These are phyloP conservation scores for Cytospora chrysosperma DNA, from an alignment of 2,329 filamentous ascomycete species.

Conservation along the genomic window DNA sequence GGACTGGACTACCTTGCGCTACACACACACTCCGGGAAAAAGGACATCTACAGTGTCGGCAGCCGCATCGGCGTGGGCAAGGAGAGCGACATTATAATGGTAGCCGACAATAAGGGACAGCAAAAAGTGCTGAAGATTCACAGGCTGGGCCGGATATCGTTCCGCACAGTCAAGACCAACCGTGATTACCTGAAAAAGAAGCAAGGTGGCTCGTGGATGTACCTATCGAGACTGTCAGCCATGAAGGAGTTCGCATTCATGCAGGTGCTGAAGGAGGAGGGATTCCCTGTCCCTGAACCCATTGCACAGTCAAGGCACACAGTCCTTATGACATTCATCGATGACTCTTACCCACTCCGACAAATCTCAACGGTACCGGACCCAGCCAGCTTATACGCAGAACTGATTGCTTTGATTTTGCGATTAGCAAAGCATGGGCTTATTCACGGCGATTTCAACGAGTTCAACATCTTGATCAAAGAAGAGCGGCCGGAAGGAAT, in stretches of 20 bases:
- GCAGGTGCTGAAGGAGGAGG: slow-evolving; percentile 78
- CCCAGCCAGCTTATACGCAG: slow-evolving; percentile 83
- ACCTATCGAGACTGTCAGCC: slow-evolving; percentile 88
- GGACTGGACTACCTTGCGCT: slow-evolving; percentile 97
- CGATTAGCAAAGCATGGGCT: slow-evolving; percentile 80
- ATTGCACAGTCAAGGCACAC: slow-evolving; percentile 90
- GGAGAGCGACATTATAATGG: slow-evolving; percentile 95
- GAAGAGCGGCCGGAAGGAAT: slow-evolving; percentile 53
- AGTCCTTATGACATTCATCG: slow-evolving; percentile 91
- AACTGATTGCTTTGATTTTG: slow-evolving; percentile 84
- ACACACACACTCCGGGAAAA: slow-evolving; percentile 79
- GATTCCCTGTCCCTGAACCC: slow-evolving; percentile 86
- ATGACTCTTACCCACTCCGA: slow-evolving; percentile 88
- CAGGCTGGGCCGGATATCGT: slow-evolving; percentile 90
- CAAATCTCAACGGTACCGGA: slow-evolving; percentile 84
- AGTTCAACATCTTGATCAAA: slow-evolving; percentile 96
- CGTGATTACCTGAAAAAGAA: slow-evolving; percentile 84
- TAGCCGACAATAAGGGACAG: slow-evolving; percentile 73
- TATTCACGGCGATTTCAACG: slow-evolving; percentile 98
- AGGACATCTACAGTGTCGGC: slow-evolving; percentile 85
- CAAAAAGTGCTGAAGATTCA: slow-evolving; percentile 94
- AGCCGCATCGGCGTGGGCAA: slow-evolving; percentile 95
- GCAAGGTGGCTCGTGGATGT: slow-evolving; percentile 89
- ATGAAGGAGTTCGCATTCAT: slow-evolving; percentile 96
- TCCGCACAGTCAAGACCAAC: slow-evolving; percentile 93